Evolutionary conservation across 768 basidiomycete genomes (phyloP).

Genomic region (Ramaria rubella): DNA sequence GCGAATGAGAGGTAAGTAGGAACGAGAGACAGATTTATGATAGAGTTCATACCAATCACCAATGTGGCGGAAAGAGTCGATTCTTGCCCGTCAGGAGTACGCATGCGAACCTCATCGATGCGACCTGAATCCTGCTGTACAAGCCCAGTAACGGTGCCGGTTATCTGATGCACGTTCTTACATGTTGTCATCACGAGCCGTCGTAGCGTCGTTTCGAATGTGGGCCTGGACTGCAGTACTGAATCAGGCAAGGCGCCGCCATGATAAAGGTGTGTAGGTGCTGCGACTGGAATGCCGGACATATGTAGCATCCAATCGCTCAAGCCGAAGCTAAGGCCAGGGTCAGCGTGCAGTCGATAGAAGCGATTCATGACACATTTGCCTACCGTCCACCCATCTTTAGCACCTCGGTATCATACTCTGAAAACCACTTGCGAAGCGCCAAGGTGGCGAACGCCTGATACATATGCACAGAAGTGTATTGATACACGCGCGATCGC

Average conservation of each 20-base stretch:
- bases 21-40: neutral
- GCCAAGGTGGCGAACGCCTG: constrained; percentile 5
- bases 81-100: neutral
- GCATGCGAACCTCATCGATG: neutral
- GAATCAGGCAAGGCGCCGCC: neutral
- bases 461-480: constrained; percentile 2
- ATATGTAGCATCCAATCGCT: neutral
- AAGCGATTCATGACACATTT: neutral
- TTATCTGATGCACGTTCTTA: constrained; percentile 3
- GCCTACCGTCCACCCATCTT: neutral
- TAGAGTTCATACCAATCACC: neutral
- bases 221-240: neutral
- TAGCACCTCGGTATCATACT: neutral
- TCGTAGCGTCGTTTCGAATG: constrained; percentile 1
- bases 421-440: neutral
- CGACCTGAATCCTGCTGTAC: neutral
- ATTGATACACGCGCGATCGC: constrained; percentile 6
- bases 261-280: neutral
- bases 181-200: neutral
- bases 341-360: neutral
- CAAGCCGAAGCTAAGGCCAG: neutral
- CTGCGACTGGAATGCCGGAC: neutral
- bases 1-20: neutral
- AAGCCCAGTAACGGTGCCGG: constrained; percentile 7
- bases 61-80: neutral